Base-by-base conservation (phyloP, 2,329 filamentous ascomycete species). In the Trematosphaeria pertusa region DNA sequence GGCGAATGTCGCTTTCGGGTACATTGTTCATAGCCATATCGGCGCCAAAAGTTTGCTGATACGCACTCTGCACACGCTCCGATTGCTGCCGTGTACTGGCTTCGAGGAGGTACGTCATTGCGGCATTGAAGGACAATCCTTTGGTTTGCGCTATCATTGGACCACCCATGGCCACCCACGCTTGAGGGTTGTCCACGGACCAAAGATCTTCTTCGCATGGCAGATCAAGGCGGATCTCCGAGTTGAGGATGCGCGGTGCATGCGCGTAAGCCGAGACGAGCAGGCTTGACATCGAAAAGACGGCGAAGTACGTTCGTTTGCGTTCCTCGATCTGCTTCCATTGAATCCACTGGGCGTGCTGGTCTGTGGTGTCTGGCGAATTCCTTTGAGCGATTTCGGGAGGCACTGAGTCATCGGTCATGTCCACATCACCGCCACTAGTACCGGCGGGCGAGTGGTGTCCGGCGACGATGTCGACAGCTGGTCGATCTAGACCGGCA, bases 131-230 rank as follows among this genome's bases (percentile, higher is more conserved):
- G 0, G 88, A 87, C 54, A 88, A 79, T 5, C 83, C 81, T 52
- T 88, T 90, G 58, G 87, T 84, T 48, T 88, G 82, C 2, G 87
- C 86, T 33, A 83, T 83, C 38, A 82, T 79, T 12, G 83, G 74
- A 7, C 93, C 93, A 24, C 92, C 91, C 71, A 87, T 84, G 47
- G 87, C 82, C 50, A 86, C 83, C 81, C 96, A 99, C 7, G 83
- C 83, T n/a, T 87, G 82, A n/a, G 89, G 86, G 28, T 83, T 91
- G 54, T 95, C 88, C 1, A 91, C 91, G 5, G 87, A 81, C 80
- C 91, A 97, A 37, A 96, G 85, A 48, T 95, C 88, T 70, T 99
- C 94, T 65, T 96, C 91, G 59, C 92, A 97, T 2, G 94, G 94
- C 14, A 97, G 78, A 62, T 96, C 89, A 19, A 97, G 81, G 43